Evolutionary conservation across 169 alveolate species (phyloP).

Genomic region (Cryptosporidium sp.): DNA sequence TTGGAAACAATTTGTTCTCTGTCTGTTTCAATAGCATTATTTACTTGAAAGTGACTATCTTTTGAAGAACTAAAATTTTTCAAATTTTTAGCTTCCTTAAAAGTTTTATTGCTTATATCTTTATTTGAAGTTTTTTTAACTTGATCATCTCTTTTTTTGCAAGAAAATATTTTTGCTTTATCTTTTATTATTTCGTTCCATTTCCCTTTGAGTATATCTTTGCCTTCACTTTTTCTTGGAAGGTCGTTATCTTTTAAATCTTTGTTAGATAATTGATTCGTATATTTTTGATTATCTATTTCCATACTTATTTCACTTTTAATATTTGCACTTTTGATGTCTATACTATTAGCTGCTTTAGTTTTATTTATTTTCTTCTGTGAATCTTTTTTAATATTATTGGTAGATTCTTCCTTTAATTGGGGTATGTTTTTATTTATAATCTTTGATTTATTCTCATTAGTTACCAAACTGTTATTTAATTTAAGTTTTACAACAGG

Average conservation of each 20-base stretch:
- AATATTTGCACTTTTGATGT: not conserved
- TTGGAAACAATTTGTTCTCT: not conserved
- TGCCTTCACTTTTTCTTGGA: not conserved
- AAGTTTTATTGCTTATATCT: not conserved
- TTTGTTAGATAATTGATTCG: not conserved
- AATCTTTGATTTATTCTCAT: not conserved
- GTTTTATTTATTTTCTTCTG: not conserved
- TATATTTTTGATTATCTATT: not conserved
- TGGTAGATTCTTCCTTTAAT: not conserved
- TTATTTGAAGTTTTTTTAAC: not conserved
- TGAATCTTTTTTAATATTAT: not conserved
- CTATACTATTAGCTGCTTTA: not conserved
- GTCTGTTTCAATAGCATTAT: not conserved
- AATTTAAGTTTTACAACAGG: not conserved
- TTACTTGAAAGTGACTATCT: not conserved
- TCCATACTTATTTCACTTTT: not conserved
- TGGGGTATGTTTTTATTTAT: not conserved
- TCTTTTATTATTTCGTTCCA: constrained; percentile 7
- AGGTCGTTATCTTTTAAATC: not conserved
- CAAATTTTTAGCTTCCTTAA: not conserved
- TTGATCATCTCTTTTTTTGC: not conserved
- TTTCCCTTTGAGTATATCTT: constrained; percentile 10
- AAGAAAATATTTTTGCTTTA: not conserved
- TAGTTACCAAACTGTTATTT: not conserved
- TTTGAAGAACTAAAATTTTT: not conserved